A percentile compares a stretch with the other conserved stretches of the same genome.
These are phyloP conservation scores for Sphaerulina musiva DNA, from an alignment of 2,329 filamentous ascomycete genomes.

Conservation along the genomic window DNA sequence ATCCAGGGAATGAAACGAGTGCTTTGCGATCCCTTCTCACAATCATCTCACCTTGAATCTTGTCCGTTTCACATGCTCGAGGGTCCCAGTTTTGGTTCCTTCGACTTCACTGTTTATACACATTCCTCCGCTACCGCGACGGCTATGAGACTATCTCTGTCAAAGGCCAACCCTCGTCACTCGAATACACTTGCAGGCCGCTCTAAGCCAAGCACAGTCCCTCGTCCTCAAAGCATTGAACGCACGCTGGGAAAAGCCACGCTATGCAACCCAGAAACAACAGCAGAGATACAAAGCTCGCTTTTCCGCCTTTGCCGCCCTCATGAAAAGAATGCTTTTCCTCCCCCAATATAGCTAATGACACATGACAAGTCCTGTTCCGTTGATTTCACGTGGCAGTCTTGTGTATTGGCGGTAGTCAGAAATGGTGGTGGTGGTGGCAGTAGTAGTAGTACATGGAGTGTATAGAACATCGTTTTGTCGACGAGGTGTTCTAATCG, in stretches of 20 bases:
- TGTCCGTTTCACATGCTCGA: not conserved
- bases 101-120: not conserved
- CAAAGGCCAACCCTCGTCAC: not conserved
- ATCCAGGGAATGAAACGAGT: too few relatives aligned
- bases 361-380: conserved; percentile 16
- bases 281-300: conserved; percentile 8
- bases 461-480: not conserved
- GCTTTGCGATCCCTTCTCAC: too few relatives aligned
- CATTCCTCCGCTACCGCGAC: not conserved
- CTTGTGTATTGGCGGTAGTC: not conserved
- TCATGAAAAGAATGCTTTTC: not conserved
- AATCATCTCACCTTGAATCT: not conserved
- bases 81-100: not conserved
- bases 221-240: not conserved
- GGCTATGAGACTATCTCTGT: not conserved
- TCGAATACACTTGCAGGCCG: not conserved
- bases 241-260: conserved; percentile 9
- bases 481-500: not conserved
- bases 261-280: conserved; percentile 12
- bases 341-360: conserved; percentile 11
- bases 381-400: not conserved
- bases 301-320: conserved; percentile 4
- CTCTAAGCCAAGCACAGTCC: not conserved
- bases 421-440: conserved; percentile 7
- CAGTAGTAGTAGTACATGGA: conserved; percentile 15